Percentiles rank a stretch among this genome's conserved stretches.
These are phyloP conservation scores for Choanephora cucurbitarum DNA, from an alignment of 371 early-diverging fungal species.

Conservation along the genomic window DNA sequence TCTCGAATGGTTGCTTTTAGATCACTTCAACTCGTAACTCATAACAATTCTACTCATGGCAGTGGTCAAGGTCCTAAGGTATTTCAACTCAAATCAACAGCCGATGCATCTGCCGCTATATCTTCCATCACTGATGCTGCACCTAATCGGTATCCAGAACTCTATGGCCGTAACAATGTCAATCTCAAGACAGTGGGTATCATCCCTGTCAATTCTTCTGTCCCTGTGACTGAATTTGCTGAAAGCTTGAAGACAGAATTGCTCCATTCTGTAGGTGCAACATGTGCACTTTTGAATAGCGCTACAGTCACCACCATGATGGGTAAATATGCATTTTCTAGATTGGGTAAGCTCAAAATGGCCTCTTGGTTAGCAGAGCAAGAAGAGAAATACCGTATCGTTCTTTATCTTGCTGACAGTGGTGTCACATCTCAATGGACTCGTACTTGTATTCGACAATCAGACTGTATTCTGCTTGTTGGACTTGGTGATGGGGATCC, in stretches of 20 bases:
- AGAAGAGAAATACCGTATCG: slow-evolving; percentile 85
- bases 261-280: slow-evolving; percentile 68
- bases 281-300: slow-evolving; percentile 77
- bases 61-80: slow-evolving; percentile 1
- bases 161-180: slow-evolving; percentile 77
- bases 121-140: slow-evolving; percentile 7
- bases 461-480: slow-evolving; percentile 93
- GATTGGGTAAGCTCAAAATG: slow-evolving; percentile 89
- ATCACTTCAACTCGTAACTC: slow-evolving; percentile 52
- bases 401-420: slow-evolving; percentile 94
- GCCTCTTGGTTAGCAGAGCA: slow-evolving; percentile 92
- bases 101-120: slow-evolving; percentile 13
- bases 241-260: slow-evolving; percentile 77
- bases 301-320: slow-evolving; percentile 78
- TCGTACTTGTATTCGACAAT: slow-evolving; percentile 93
- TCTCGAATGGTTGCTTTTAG: slow-evolving; percentile 89
- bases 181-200: slow-evolving; percentile 94
- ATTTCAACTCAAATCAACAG: slow-evolving; percentile 8
- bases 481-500: slow-evolving; percentile 91
- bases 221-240: slow-evolving; percentile 90
- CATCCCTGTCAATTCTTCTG: slow-evolving; percentile 81
- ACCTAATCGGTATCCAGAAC: slow-evolving; percentile 33
- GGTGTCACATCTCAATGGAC: slow-evolving; percentile 93
- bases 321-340: slow-evolving; percentile 91
- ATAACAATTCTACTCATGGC: slow-evolving; percentile 24